Base-by-base conservation (phyloP, 2,329 filamentous ascomycete species). In the Pseudogymnoascus sp. region DNA sequence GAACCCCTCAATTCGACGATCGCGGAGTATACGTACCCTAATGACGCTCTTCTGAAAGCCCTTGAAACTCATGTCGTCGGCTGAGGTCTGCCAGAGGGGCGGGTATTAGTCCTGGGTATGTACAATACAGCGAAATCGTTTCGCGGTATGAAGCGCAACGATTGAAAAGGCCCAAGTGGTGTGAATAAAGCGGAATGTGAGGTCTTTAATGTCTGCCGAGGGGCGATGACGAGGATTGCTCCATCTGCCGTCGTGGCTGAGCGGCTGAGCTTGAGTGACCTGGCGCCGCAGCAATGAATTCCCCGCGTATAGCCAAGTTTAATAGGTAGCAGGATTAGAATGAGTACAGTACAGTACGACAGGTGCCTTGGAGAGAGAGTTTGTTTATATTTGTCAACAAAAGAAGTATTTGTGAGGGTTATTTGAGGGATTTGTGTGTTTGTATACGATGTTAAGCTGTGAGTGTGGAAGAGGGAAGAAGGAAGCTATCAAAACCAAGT, bases 1-100 rank as follows among this genome's bases (percentile, higher is more conserved):
- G 12, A 26, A 33, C 34, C 34, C 37, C 45, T 39, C 41, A 41
- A 41, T 48, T 56, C 26, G 23, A 19, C 21, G 26, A 57, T 33
- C 30, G 58, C 52, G 28, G 28, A 30, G n/a, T 10, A 35, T 45
- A 70, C 85, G 73, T 82, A 92, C 92, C 76, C 94, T 84, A 64
- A 84, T 83, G 71, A 96, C 79, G 78, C 88, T 88, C 81, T 96
- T 97, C 73, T 88, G 85, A 71, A 99, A 90, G 70, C 94, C 94
- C 76, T 94, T 95, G 81, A 96, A 92, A 83, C 92, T 96, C 94
- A 99, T 97, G 71, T 69, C 61, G 61, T 63, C 61, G 64, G 63
- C 58, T 41, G 38, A 26, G 35, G 41, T 52, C 41, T 30, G 41
- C 41, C 41, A 52, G 13, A 52, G 23, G 13, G 41, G 41, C 41